A percentile compares a stretch with the other conserved stretches of the same genome.
These are phyloP conservation scores for Trichoderma virens DNA, from an alignment of 495 filamentous ascomycete species.

Conservation along the genomic window DNA sequence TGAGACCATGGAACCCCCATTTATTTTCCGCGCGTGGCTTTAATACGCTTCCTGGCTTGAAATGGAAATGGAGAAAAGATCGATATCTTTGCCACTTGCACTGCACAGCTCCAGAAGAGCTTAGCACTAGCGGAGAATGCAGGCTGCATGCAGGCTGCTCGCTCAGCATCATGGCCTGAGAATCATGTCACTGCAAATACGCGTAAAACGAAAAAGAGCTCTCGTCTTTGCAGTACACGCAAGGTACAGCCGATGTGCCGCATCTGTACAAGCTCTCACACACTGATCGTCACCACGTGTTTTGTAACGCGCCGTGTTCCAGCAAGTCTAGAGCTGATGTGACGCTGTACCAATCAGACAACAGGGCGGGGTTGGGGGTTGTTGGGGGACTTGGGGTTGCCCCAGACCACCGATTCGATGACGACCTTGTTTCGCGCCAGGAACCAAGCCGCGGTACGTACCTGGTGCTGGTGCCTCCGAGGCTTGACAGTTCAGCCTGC, in stretches of 20 bases:
- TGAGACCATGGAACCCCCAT: too few species aligned
- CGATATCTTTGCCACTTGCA: too few species aligned
- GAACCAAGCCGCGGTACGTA: constrained; percentile 10
- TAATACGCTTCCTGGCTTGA: too few species aligned
- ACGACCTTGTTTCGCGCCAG: constrained; percentile 5
- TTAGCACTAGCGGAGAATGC: too few species aligned
- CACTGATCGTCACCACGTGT: background rate
- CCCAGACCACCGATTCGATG: background rate
- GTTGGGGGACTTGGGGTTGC: background rate
- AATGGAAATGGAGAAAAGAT: too few species aligned
- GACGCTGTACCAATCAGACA: constrained; percentile 1
- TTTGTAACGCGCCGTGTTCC: background rate
- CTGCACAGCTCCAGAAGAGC: too few species aligned
- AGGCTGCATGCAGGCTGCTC: background rate
- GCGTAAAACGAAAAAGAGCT: background rate
- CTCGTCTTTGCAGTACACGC: background rate
- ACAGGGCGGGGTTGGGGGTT: background rate
- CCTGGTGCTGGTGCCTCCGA: constrained; percentile 3
- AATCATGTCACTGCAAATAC: background rate
- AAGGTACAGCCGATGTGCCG: background rate
- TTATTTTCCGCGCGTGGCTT: too few species aligned
- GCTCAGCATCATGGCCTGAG: background rate
- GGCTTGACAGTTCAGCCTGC: background rate
- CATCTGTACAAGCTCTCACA: background rate
- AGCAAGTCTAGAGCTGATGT: background rate